Base-by-base conservation (phyloP, 345 rosid species). In the Eucalyptus polybractea region DNA sequence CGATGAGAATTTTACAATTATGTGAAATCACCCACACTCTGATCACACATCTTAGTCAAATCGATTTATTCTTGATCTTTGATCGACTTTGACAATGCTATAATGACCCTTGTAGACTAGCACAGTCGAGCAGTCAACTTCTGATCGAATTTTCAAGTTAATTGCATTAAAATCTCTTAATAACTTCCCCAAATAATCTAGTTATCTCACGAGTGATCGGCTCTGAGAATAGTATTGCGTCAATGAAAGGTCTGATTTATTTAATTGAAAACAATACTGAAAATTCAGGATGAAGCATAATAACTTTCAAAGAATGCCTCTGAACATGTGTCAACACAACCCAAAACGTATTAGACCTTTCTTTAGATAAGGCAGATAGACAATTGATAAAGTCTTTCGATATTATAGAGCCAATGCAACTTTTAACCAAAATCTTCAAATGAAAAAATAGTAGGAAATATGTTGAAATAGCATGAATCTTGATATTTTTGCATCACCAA, bases 181-280 rank as follows among this genome's bases (percentile, higher is more conserved):
- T 49, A 2, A 49, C 14, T 49, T 49, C 5, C 14, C 1, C 0
- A 11, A 0, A 49, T 49, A 49, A 0, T 49, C 1, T 49, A 49
- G 50, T 49, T 49, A 49, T 49, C 14, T 49, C 50, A 49, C 5
- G 2, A 12, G 14, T 49, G 14, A 49, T 49, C 14, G 2, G 14
- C 14, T 49, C 0, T 49, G 50, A 12, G 50, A 49, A 49, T 49
- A 49, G 14, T 2, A 12, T 5, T 49, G 1, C 13, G 1, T 49
- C 50, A 11, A 49, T 49, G 50, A 49, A 49, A 49, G 5, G 5
- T 2, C 14, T 0, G 5, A 12, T 12, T 49, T 49, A 49, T 49
- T 49, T 12, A 49, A 12, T 49, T 49, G 2, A 49, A 49, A 49
- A 49, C 0, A 11, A 2, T 49, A 49, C 2, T 49, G 50, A 12